These are phyloP conservation scores for Brassica cretica DNA, from an alignment of 345 rosid genomes.

Conservation along the genomic window DNA sequence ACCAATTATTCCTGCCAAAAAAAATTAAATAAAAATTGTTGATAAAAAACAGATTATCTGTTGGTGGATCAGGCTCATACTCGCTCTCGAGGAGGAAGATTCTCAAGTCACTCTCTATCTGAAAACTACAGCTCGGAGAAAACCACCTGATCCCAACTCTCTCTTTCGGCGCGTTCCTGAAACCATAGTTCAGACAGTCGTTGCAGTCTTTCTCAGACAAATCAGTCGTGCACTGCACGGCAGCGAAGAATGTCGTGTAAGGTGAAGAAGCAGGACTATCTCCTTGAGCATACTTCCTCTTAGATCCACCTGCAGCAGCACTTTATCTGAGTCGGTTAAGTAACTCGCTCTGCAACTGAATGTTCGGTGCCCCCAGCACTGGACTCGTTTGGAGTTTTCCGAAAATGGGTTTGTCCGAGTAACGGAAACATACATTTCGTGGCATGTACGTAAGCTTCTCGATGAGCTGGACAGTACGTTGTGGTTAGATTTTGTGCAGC, in stretches of 20 bases:
- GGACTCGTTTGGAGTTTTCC: no score
- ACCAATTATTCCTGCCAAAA: neutral
- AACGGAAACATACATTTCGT: no score
- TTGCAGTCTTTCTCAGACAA: constrained; percentile 23
- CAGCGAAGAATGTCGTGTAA: constrained; percentile 4
- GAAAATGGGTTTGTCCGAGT: no score
- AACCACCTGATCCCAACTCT: constrained; percentile 27
- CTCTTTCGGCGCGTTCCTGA: neutral
- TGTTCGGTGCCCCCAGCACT: no score
- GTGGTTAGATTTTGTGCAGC: no score
- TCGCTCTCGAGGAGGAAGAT: constrained; percentile 8
- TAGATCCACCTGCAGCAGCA: constrained; percentile 9
- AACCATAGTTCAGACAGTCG: constrained; percentile 13
- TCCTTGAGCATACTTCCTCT: constrained; percentile 31
- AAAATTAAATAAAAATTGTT: no score
- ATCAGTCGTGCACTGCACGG: constrained; percentile 18
- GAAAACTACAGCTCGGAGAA: constrained; percentile 27
- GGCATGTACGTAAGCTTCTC: no score
- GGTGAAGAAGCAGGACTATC: constrained; percentile 2
- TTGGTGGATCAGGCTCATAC: constrained; percentile 8
- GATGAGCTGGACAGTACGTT: no score
- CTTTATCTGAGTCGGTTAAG: constrained; percentile 2
- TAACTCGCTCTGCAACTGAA: constrained; percentile 7
- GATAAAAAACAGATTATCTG: no score
- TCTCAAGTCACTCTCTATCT: constrained; percentile 20